Evolutionary conservation across 2,329 filamentous ascomycete genomes (phyloP).

Genomic region (Microcyclospora pomicola): DNA sequence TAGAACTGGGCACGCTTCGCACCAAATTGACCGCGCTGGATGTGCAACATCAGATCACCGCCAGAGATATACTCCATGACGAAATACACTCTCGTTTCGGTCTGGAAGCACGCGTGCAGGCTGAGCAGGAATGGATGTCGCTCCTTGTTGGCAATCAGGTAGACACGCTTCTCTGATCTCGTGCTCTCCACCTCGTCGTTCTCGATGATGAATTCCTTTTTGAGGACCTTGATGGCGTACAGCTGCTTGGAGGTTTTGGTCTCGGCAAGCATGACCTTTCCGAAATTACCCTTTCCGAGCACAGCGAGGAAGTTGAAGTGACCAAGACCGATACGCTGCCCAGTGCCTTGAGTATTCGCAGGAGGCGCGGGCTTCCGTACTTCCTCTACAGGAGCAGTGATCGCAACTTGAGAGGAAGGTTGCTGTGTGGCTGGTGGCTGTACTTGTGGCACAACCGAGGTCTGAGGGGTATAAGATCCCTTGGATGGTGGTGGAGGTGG

Average conservation of each 20-base stretch:
- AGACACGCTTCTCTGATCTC: slow-evolving; percentile 92
- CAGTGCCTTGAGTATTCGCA: slow-evolving; percentile 55
- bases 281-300: slow-evolving; percentile 96
- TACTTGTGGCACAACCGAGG: slow-evolving; percentile 28
- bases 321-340: slow-evolving; percentile 80
- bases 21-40: slow-evolving; percentile 90
- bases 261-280: slow-evolving; percentile 98
- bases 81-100: slow-evolving; percentile 95
- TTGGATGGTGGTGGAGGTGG: slow-evolving; percentile 38
- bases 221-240: slow-evolving; percentile 96
- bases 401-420: slow-evolving; percentile 17
- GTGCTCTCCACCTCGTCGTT: slow-evolving; percentile 98
- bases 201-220: slow-evolving; percentile 99
- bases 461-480: slow-evolving; percentile 41
- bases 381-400: slow-evolving; percentile 18
- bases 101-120: slow-evolving; percentile 96
- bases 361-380: slow-evolving; percentile 49
- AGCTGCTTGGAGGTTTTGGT: slow-evolving; percentile 84
- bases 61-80: slow-evolving; percentile 99
- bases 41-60: slow-evolving; percentile 97
- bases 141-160: slow-evolving; percentile 93
- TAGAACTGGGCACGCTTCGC: slow-evolving; percentile 96
- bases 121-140: slow-evolving; percentile 91
- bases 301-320: slow-evolving; percentile 99
- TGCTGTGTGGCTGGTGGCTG: slow-evolving; percentile 29